These are phyloP conservation scores for Takashimella tepidaria DNA, from an alignment of 1,284 basidiomycete species.

Conservation along the genomic window DNA sequence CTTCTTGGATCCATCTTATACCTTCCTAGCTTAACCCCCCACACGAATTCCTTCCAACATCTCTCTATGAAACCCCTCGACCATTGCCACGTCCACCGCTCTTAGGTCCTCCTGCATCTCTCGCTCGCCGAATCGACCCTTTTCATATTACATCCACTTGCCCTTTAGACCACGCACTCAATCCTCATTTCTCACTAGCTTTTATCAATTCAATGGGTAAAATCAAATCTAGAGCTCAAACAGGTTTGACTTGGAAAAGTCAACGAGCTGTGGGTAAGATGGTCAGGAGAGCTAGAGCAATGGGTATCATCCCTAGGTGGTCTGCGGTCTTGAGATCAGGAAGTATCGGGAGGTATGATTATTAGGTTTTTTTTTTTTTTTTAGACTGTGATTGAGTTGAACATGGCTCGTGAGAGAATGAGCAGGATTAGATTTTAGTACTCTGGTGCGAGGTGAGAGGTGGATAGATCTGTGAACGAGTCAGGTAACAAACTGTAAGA, in stretches of 20 bases:
- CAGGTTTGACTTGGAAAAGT: constrained; percentile 70
- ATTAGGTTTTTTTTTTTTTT: too few relatives aligned
- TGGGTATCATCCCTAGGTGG: constrained; percentile 72
- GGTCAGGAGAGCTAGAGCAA: constrained; percentile 83
- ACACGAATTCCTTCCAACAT: constrained; percentile 8
- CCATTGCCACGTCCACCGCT: constrained; percentile 22
- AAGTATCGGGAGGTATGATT: too few relatives aligned
- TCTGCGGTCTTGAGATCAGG: constrained; percentile 12
- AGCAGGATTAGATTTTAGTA: too few relatives aligned
- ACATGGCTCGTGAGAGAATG: too few relatives aligned
- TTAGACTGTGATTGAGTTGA: too few relatives aligned
- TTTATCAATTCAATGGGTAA: constrained; percentile 82
- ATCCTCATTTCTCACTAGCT: constrained; percentile 61
- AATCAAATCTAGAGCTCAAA: constrained; percentile 65
- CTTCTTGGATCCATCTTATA: too few relatives aligned
- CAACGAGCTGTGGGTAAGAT: constrained; percentile 82
- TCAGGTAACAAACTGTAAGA: too few relatives aligned
- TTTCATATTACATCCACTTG: constrained; percentile 33
- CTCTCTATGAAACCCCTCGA: constrained; percentile 15
- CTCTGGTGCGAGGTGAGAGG: too few relatives aligned
- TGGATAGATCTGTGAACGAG: too few relatives aligned
- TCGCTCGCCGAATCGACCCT: constrained; percentile 40
- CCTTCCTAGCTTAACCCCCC: constrained; percentile 12
- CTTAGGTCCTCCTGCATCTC: constrained; percentile 32
- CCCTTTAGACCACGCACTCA: constrained; percentile 49